Evolutionary conservation across 176 grass and related monocot genomes (phyloP), one percentile per base, ranked within the genome.

Genomic region (Zea luxurians): DNA sequence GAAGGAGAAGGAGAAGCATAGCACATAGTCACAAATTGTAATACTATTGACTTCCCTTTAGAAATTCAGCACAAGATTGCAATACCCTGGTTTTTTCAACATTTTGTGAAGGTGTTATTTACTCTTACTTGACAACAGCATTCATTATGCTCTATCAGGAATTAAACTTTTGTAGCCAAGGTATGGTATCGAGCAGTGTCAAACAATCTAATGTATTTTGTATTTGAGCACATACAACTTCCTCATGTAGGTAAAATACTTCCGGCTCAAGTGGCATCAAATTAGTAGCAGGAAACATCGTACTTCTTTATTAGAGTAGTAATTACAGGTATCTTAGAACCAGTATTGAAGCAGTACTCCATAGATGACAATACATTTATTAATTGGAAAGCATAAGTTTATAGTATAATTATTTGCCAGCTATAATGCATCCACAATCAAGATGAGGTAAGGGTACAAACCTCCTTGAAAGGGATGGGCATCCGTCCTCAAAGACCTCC

Each of bases 401-500:
- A 75, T 15, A 3, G 6, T 52, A 68, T 38, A 68, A 68, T 38
- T 80, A 74, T 79, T 44, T n/a, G 38, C 42, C 17, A 65, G 71
- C 17, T 80, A 55, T 35, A 38, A 73, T 73, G 75, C 34, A 78
- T 45, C 66, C 27, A 37, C 54, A 48, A 7, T 47, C 44, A 52
- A 77, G n/a, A 62, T 73, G 62, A 66, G 70, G 58, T 2, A 73
- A 66, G 69, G 57, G 48, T 73, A 80, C 80, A 75, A 37, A 98
- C 96, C 96, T 83, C 48, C 76, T 82, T 77, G 90, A 85, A 50
- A 99, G 81, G 68, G 78, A 86, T 4, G 96, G 89, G 46, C 92
- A 95, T 62, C 90, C 96, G n/a, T 99, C 96, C 84, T 99, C 91
- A 48, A 89, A 99, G 60, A 99, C 71, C 80, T 99, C 96, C 71